Conservation (phyloP, 108 stramenopile genomes). For the Mayamaea pseudoterrestris region DNA sequence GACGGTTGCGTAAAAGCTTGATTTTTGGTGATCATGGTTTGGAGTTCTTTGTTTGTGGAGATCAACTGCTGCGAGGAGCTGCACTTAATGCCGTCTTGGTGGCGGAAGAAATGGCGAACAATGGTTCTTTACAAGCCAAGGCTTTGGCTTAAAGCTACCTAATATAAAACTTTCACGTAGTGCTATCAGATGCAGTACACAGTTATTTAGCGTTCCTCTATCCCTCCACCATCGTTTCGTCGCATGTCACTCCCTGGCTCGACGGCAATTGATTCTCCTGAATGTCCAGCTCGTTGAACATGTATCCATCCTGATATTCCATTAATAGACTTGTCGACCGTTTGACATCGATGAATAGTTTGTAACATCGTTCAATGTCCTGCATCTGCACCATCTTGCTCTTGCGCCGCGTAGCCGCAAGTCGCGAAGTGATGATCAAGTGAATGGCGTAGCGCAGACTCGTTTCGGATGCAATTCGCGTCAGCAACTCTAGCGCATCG, state of each 20-base stretch:
- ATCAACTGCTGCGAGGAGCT: conserved; percentile 95
- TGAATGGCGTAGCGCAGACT: conserved; percentile 98
- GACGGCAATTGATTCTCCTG: no score
- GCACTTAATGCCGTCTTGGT: conserved; percentile 95
- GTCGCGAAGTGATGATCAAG: conserved; percentile 90
- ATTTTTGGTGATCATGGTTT: conserved; percentile 88
- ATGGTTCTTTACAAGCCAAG: conserved; percentile 47
- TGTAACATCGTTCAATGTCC: conserved; percentile 85
- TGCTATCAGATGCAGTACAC: no score
- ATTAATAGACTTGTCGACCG: conserved; percentile 96
- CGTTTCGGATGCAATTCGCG: conserved; percentile 92
- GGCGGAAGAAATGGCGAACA: conserved; percentile 82
- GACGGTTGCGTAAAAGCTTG: conserved; percentile 67
- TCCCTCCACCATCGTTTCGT: no score
- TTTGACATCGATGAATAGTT: conserved; percentile 94
- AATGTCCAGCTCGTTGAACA: conserved; percentile 81
- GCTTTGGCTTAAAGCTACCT: not conserved
- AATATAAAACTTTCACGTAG: no score
- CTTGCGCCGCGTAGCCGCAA: conserved; percentile 84
- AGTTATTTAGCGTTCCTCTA: no score
- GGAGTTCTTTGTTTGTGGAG: conserved; percentile 95
- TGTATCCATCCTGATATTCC: conserved; percentile 95
- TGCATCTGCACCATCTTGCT: conserved; percentile 73
- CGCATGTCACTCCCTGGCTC: no score
- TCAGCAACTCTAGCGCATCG: conserved; percentile 91